Evolutionary conservation across 768 basidiomycete species (phyloP).

Genomic region (Pisolithus microcarpus): DNA sequence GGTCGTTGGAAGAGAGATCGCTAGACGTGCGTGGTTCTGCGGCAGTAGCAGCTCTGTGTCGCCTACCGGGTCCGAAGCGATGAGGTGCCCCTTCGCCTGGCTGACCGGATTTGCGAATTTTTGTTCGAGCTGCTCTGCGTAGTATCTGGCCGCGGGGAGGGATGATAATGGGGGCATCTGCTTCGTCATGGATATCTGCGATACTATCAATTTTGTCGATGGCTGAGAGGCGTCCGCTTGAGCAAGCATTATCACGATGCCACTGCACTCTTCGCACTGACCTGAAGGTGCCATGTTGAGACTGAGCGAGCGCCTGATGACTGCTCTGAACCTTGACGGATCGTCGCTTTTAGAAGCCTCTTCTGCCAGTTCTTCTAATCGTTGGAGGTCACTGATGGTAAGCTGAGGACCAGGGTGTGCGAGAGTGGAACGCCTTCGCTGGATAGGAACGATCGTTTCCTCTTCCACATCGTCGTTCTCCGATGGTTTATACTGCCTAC

Average conservation of each 20-base stretch:
- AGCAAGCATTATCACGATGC: constrained; percentile 12
- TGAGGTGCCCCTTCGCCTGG: constrained; percentile 76
- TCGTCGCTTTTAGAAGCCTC: constrained; percentile 81
- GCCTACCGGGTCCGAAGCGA: constrained; percentile 54
- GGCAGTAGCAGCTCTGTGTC: constrained; percentile 22
- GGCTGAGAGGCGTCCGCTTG: constrained; percentile 33
- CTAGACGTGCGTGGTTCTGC: constrained; percentile 55
- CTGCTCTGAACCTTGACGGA: constrained; percentile 68
- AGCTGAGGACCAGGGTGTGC: constrained; percentile 72
- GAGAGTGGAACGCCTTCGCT: constrained; percentile 60
- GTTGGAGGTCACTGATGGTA: constrained; percentile 91
- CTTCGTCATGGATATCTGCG: constrained; percentile 66
- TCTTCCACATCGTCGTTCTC: constrained; percentile 71
- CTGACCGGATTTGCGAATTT: constrained; percentile 81
- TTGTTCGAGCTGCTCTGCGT: constrained; percentile 87
- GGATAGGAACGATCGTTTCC: constrained; percentile 62
- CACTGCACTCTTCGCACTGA: constrained; percentile 35
- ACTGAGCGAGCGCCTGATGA: constrained; percentile 81
- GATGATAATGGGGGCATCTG: constrained; percentile 80
- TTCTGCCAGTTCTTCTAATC: constrained; percentile 87
- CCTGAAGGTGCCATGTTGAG: constrained; percentile 80
- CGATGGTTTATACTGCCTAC: constrained; percentile 82
- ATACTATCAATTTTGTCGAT: constrained; percentile 64
- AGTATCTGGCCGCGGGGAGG: constrained; percentile 85
- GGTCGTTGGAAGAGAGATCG: constrained; percentile 52